Evolutionary conservation across 345 rosid genomes (phyloP), one percentile per base, ranked within the genome.

Genomic region (Lepidium sativum): DNA sequence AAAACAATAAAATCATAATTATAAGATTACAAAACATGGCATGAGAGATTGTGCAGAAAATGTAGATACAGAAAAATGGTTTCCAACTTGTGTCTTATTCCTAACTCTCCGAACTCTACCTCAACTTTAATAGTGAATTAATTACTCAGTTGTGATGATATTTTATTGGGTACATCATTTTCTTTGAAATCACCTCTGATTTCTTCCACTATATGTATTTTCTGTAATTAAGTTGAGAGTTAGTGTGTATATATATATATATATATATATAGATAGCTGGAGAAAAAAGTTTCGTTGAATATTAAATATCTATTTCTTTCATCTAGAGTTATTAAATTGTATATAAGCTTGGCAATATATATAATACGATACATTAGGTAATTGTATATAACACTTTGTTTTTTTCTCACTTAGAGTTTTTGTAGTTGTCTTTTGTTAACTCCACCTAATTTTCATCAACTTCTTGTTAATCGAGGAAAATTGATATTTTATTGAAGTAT

Each of bases 381-480:
- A 21, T 7, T 49, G 54, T n/a, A n/a, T 40, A 42, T 17, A 29
- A 54, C 17, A 13, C 33, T 61, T 25, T 61, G 74, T 34, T 53
- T 60, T 10, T 9, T 69, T 49, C 62, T 61, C 40, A 42, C 39
- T 61, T 61, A 38, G 50, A 53, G 56, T 62, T 62, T n/a, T 70
- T 70, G 51, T 70, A 62, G 54, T 62, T 62, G 69, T 70, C 63
- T 45, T 52, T 50, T 68, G 6, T 27, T 17, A 54, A 51, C 35
- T 54, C 68, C 68, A 70, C 49, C 57, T 44, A 54, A n/a, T n/a
- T n/a, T n/a, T n/a, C n/a, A n/a, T n/a, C n/a, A n/a, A n/a, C n/a
- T n/a, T n/a, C n/a, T n/a, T n/a, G n/a, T n/a, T n/a, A n/a, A 65
- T 27, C 31, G 12, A 31, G 33, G 4, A 20, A 20, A 3, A 11